Percentiles rank a stretch among this genome's conserved stretches.
Evolutionary conservation across 2,329 filamentous ascomycete species (phyloP).

Genomic region (Pseudocercospora eumusae): DNA sequence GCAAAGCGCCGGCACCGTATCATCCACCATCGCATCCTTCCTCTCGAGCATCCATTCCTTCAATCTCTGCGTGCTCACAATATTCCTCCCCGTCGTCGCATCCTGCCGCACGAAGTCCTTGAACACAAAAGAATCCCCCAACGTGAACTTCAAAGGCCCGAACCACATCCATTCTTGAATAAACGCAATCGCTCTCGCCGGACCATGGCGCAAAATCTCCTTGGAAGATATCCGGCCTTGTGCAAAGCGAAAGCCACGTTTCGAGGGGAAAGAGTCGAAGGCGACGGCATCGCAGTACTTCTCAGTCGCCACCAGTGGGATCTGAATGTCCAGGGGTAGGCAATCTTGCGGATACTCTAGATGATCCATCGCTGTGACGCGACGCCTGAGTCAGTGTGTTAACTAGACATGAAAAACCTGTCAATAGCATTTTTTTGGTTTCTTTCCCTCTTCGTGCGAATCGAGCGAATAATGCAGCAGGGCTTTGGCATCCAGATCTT

Average conservation of each 20-base stretch:
- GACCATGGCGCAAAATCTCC: neutral
- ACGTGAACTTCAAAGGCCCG: neutral
- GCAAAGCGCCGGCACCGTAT: neutral
- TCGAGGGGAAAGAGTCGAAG: neutral
- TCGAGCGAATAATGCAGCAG: neutral
- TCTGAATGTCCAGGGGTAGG: neutral
- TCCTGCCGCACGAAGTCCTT: constrained; percentile 1
- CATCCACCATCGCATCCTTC: neutral
- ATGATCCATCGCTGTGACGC: neutral
- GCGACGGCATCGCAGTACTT: neutral
- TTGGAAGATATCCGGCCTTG: neutral
- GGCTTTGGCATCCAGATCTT: neutral
- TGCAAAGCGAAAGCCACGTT: neutral
- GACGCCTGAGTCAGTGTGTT: neutral
- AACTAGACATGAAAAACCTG: no score
- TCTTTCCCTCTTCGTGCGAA: neutral
- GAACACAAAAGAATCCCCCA: neutral
- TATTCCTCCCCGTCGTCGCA: neutral
- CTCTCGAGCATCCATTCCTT: neutral
- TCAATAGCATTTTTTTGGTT: neutral
- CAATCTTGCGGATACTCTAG: constrained; percentile 1
- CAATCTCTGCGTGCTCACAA: neutral
- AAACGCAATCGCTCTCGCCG: neutral
- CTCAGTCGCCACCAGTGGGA: neutral
- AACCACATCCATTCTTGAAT: constrained; percentile 7